Conservation (phyloP, 345 rosid genomes). For the Salix brachista region DNA sequence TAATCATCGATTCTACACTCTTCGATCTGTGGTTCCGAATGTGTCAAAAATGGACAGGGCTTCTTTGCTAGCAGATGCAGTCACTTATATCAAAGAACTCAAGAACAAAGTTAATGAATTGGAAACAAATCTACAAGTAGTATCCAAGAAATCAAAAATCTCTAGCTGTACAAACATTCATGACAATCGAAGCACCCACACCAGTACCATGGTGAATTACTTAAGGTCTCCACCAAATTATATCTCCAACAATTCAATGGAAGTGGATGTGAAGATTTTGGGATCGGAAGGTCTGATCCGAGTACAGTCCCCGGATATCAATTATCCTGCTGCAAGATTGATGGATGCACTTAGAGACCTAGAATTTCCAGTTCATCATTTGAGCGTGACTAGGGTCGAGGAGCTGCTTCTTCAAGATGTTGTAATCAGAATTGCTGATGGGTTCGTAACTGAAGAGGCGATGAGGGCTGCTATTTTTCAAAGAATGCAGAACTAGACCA, state of each 20-base stretch:
- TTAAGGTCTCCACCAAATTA: not conserved
- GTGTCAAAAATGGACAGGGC: constrained; percentile 94
- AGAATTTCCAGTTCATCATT: constrained; percentile 42
- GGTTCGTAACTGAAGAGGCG: constrained; percentile 27
- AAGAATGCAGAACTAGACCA: constrained; percentile 9
- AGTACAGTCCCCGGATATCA: constrained; percentile 34
- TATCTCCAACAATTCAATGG: constrained; percentile 13
- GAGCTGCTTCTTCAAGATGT: constrained; percentile 44
- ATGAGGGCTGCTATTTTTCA: constrained; percentile 29
- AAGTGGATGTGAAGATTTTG: constrained; percentile 48
- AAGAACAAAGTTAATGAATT: constrained; percentile 43
- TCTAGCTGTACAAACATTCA: not conserved
- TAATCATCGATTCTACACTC: constrained; percentile 66
- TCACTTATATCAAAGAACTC: constrained; percentile 65
- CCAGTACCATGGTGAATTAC: constrained; percentile 2
- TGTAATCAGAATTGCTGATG: constrained; percentile 37
- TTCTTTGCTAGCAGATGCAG: constrained; percentile 66
- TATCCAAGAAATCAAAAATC: constrained; percentile 8
- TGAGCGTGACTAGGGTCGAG: constrained; percentile 40
- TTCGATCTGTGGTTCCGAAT: constrained; percentile 81
- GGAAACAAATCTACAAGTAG: constrained; percentile 29
- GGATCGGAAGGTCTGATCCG: constrained; percentile 50
- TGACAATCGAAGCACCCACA: not conserved
- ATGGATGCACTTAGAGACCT: constrained; percentile 45
- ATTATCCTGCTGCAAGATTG: constrained; percentile 46